These are phyloP conservation scores for Pythium biforme DNA, from an alignment of 352 stramenopile genomes.

Conservation along the genomic window DNA sequence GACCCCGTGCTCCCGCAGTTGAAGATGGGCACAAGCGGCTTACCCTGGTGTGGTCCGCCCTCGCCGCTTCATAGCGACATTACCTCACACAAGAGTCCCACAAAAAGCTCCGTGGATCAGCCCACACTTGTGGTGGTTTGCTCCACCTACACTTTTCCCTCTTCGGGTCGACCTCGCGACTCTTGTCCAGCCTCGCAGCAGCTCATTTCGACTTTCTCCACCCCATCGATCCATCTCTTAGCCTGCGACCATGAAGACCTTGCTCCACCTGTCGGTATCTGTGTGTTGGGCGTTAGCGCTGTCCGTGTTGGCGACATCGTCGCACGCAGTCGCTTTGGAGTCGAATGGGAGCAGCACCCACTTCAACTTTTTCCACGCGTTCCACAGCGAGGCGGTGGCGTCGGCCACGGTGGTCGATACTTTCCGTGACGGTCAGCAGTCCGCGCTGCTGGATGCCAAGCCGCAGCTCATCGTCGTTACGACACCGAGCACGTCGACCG, in stretches of 20 bases:
- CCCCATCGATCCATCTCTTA: no score
- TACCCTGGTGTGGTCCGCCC: background rate
- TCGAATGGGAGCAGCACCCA: background rate
- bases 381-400: background rate
- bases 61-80: background rate
- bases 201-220: background rate
- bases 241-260: background rate
- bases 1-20: background rate
- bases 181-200: background rate
- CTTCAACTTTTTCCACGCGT: constrained; percentile 23
- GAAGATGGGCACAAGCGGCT: background rate
- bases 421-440: background rate
- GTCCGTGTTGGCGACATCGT: background rate
- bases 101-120: background rate
- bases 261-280: background rate
- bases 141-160: no score
- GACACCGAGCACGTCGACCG: background rate
- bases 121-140: background rate
- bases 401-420: background rate
- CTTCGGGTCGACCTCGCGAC: no score
- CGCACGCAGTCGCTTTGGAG: background rate
- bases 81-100: background rate
- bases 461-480: constrained; percentile 21
- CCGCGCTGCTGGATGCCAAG: background rate
- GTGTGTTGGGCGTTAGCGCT: background rate